A percentile compares a stretch with the other conserved stretches of the same genome.
These are phyloP conservation scores for Trichophyton verrucosum DNA, from an alignment of 2,329 filamentous ascomycete genomes.

Conservation along the genomic window DNA sequence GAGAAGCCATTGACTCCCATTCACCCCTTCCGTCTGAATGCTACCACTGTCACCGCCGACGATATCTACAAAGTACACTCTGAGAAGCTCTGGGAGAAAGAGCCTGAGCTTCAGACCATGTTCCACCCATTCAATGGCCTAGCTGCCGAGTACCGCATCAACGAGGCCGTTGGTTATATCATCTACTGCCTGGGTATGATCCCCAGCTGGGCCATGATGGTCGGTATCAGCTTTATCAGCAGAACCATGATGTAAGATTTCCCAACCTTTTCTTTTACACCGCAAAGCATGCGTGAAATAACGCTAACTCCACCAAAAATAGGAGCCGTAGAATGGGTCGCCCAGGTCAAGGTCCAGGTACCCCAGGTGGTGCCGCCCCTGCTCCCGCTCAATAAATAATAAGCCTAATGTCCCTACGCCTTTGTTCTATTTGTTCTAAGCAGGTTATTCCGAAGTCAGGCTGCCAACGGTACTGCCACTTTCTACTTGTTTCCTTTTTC, in stretches of 20 bases:
- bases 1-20: slow-evolving; percentile 42
- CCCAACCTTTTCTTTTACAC: not conserved
- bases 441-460: not conserved
- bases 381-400: slow-evolving; percentile 8
- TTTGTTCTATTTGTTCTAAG: not conserved
- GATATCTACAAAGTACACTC: slow-evolving; percentile 46
- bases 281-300: not conserved
- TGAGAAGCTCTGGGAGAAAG: slow-evolving; percentile 44
- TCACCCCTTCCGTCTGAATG: slow-evolving; percentile 44
- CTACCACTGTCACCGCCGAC: slow-evolving; percentile 43
- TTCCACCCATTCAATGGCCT: slow-evolving; percentile 51
- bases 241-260: slow-evolving; percentile 48
- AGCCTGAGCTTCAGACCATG: slow-evolving; percentile 42
- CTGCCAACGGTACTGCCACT: not conserved
- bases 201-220: slow-evolving; percentile 54
- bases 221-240: slow-evolving; percentile 49
- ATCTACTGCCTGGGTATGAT: slow-evolving; percentile 46
- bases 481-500: not conserved
- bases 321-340: slow-evolving; percentile 18
- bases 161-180: slow-evolving; percentile 43
- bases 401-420: not conserved
- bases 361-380: slow-evolving; percentile 3
- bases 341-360: slow-evolving; percentile 5
- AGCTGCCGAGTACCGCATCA: slow-evolving; percentile 42
- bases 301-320: slow-evolving; percentile 1